Conservation (phyloP, 2,329 filamentous ascomycete species). For the Trichophyton schoenleinii region DNA sequence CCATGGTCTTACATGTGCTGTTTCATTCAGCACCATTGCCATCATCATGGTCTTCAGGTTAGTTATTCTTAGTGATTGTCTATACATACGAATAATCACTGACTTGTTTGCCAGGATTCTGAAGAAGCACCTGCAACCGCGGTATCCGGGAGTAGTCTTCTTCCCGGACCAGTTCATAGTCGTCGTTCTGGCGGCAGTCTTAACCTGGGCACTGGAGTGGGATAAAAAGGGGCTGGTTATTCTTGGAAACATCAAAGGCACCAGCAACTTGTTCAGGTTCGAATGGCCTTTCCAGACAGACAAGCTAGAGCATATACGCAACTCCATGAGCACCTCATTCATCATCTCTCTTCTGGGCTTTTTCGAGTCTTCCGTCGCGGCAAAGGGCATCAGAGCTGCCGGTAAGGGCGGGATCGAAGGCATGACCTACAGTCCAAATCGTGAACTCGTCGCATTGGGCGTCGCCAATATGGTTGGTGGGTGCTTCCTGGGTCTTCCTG, state of each 20-base stretch:
- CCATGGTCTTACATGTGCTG: slow-evolving; percentile 61
- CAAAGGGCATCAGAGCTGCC: slow-evolving; percentile 65
- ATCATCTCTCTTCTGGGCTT: slow-evolving; percentile 93
- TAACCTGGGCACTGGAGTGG: slow-evolving; percentile 68
- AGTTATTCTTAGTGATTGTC: slow-evolving; percentile 18
- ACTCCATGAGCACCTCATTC: slow-evolving; percentile 81
- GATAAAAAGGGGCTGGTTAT: slow-evolving; percentile 68
- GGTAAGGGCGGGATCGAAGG: slow-evolving; percentile 57
- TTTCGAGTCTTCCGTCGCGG: slow-evolving; percentile 92
- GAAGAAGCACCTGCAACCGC: slow-evolving; percentile 67
- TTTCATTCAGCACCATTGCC: slow-evolving; percentile 67
- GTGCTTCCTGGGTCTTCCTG: slow-evolving; percentile 82
- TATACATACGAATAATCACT: neutral
- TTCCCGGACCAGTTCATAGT: slow-evolving; percentile 84
- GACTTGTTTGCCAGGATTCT: slow-evolving; percentile 47
- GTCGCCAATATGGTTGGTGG: slow-evolving; percentile 83
- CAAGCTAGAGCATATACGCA: slow-evolving; percentile 69
- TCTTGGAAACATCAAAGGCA: slow-evolving; percentile 66
- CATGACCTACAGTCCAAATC: slow-evolving; percentile 76
- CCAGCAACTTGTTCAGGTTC: slow-evolving; percentile 65
- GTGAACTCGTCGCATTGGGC: slow-evolving; percentile 84
- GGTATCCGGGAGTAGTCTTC: slow-evolving; percentile 70
- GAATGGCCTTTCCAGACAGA: slow-evolving; percentile 70
- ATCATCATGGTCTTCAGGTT: slow-evolving; percentile 87
- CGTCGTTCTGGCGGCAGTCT: slow-evolving; percentile 68